Evolutionary conservation across 805 yeast species (phyloP), one percentile per base, ranked within the genome.

Genomic region (Suhomyces sp.): DNA sequence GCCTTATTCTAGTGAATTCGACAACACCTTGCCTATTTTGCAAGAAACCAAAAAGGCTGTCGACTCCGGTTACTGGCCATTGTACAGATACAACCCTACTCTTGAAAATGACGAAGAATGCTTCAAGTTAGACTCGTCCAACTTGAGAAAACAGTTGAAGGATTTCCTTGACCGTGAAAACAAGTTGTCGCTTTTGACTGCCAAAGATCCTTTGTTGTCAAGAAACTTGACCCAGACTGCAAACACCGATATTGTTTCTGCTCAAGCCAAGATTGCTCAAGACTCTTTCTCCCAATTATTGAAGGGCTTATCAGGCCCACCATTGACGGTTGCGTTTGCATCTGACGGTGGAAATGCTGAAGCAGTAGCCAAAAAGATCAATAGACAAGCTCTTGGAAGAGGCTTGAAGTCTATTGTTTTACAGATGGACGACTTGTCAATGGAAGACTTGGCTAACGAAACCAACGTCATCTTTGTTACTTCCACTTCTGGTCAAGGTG

Each of bases 11-110:
- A 68, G 76, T 19, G 93, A 88, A 64, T 76, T 74, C 52, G 87
- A 86, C 57, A 75, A 84, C 56, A 86, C 96, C 41, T 74, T 93
- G 59, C 81, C 84, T 24, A 83, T 92, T 45, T 78, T 93, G 62
- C 86, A 88, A 67, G 94, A 89, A 67, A 92, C 97, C 33, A 93
- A 93, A 70, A 75, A 73, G 57, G 93, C 97, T 22, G 96, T 93
- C 46, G 97, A 90, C 63, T 77, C 91, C 33, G 98, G 98, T n/a
- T 87, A 87, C 74, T 91, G 97, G 96, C 98, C 98, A 47, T 79
- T 93, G 56, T 93, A 92, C 74, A 80, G 97, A 67, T 93, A 80
- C 73, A 80, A 90, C 61, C 97, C 97, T 52, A 58, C 68, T 8
- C 69, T 78, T 48, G 80, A 77, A 46, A 74, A 73, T 36, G 80